Base-by-base conservation (phyloP, 495 filamentous ascomycete species). In the Sphaerosporella brunnea region DNA sequence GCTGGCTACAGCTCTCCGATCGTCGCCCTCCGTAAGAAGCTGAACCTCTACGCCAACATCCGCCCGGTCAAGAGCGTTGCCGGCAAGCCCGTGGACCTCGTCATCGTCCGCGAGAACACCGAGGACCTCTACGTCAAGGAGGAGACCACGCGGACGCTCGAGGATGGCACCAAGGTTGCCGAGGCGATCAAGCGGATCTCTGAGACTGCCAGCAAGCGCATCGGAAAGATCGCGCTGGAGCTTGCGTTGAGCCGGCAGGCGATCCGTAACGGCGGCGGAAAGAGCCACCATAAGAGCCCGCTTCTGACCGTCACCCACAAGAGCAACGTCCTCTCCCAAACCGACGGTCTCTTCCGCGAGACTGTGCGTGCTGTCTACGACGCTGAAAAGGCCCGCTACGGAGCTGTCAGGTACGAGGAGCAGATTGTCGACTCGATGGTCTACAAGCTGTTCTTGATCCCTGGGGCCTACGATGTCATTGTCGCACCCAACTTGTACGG, bases 341-440 rank as follows among this genome's bases (percentile, higher is more conserved):
- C 92, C 23, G 90, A 97, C 66, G 90, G 90, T 11, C 75, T 97
- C 30, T 97, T 97, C 78, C 77, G 90, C 45, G 72, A 78, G 60
- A 82, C 81, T 7, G 77, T 84, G 11, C 73, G 78, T 51, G 60
- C 65, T 9, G 58, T 61, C 8, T 53, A 56, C 21, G 65, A 66
- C 24, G 80, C 82, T 9, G 70, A 75, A 20, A 69, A 67, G 25
- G 55, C 73, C 19, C 71, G 68, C 49, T 90, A 79, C 66, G 58
- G 57, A 1, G 64, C 60, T 25, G 68, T 96, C 24, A 66, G 67
- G 21, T 74, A 93, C 40, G 92, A 97, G 63, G 90, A 97, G 71
- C 90, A 97, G 71, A 97, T 97, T 54, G 88, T 97, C 48, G 90
- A 97, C 64, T 82, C 77, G 32, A 97, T 97, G 90, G 84, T 96